Evolutionary conservation across 208 protist genomes (phyloP), one percentile per base, ranked within the genome.

Genomic region (Borovskyia barvae): DNA sequence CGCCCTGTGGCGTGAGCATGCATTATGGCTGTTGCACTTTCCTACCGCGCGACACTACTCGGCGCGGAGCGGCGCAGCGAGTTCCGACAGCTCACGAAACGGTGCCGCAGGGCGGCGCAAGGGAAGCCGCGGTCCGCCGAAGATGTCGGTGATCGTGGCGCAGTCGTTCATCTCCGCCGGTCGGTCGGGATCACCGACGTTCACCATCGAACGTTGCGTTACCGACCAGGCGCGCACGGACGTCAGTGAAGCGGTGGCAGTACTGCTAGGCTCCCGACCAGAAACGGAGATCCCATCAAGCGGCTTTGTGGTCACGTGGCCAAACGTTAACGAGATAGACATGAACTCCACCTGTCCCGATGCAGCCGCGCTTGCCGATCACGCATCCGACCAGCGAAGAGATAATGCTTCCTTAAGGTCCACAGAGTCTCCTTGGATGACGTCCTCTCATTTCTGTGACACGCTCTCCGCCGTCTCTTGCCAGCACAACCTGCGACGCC

Each of bases 401-500:
- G n/a, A n/a, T n/a, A n/a, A n/a, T n/a, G n/a, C n/a, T n/a, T n/a
- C n/a, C n/a, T n/a, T n/a, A n/a, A n/a, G n/a, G n/a, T n/a, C n/a
- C n/a, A n/a, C n/a, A n/a, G n/a, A n/a, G n/a, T n/a, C n/a, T n/a
- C n/a, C n/a, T n/a, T n/a, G n/a, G n/a, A n/a, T n/a, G n/a, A n/a
- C n/a, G n/a, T n/a, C n/a, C n/a, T n/a, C n/a, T n/a, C n/a, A n/a
- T 22, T 71, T 64, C 55, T 66, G 56, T 36, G 78, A 85, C 46
- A 50, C 47, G 11, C 52, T 82, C 14, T 57, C 42, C 15, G 48
- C 71, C 2, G 36, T 48, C 29, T 77, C 71, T 0, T 78, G 66
- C 9, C 52, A 35, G 47, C 80, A 84, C 37, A 94, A 96, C 65
- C 71, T 92, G 63, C 57, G 70, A 6, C 77, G 79, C 20, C 75